A percentile compares a stretch with the other conserved stretches of the same genome.
Conservation (phyloP, 306 rosid species). For the Dryas drummondii region DNA sequence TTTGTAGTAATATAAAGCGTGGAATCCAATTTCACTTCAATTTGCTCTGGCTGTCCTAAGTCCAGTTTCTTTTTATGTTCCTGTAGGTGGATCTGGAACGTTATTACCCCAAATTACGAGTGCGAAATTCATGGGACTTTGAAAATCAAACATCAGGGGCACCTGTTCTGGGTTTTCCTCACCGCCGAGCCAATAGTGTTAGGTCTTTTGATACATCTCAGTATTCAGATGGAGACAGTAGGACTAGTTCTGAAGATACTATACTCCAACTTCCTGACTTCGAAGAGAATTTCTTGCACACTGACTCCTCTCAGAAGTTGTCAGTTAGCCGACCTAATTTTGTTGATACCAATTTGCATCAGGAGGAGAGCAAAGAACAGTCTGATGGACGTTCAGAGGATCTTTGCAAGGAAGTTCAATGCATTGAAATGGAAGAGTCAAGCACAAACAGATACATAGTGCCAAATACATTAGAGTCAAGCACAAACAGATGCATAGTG, state of each 20-base stretch:
- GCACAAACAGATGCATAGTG: too few relatives aligned
- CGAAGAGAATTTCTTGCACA: constrained; percentile 46
- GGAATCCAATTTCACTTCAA: constrained; percentile 19
- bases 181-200: constrained; percentile 37
- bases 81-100: constrained; percentile 53
- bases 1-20: constrained; percentile 27
- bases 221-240: constrained; percentile 69
- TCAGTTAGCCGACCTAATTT: constrained; percentile 35
- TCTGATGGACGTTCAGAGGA: constrained; percentile 51
- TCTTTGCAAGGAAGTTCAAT: constrained; percentile 72
- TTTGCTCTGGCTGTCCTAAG: constrained; percentile 22
- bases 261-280: constrained; percentile 63
- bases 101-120: constrained; percentile 60
- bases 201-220: constrained; percentile 73
- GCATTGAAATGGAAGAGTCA: constrained; percentile 65
- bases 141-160: constrained; percentile 44
- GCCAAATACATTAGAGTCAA: too few relatives aligned
- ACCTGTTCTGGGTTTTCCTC: constrained; percentile 32
- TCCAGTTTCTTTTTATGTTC: constrained; percentile 21
- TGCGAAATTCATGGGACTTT: constrained; percentile 56
- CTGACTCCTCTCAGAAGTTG: constrained; percentile 42
- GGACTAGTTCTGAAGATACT: constrained; percentile 62
- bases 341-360: constrained; percentile 35
- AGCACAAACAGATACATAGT: constrained; percentile 28
- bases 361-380: constrained; percentile 51